Conservation (phyloP, 1,284 basidiomycete species). For the Cryptococcus floricola region DNA sequence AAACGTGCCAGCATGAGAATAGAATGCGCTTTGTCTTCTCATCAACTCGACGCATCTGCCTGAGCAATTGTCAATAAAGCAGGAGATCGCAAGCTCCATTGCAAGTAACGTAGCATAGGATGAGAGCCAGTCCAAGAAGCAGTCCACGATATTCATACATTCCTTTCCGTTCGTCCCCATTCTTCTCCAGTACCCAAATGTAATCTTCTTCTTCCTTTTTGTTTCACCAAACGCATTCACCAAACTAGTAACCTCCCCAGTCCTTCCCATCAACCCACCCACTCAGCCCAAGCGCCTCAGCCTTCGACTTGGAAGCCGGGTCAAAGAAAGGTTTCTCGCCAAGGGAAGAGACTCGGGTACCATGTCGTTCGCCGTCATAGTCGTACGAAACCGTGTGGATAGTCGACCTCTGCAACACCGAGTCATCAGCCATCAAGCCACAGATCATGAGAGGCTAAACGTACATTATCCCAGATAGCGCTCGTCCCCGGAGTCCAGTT, state of each 20-base stretch:
- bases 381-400: slow-evolving; percentile 40
- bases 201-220: too few species aligned
- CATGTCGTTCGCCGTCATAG: slow-evolving; percentile 15
- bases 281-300: slow-evolving; percentile 18
- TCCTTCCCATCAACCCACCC: slow-evolving; percentile 18
- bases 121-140: too few species aligned
- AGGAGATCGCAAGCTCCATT: too few species aligned
- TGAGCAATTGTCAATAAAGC: too few species aligned
- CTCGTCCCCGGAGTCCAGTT: slow-evolving; percentile 43
- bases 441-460: neutral
- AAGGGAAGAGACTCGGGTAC: slow-evolving; percentile 35
- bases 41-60: too few species aligned
- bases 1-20: too few species aligned
- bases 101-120: too few species aligned
- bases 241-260: neutral
- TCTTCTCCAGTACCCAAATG: too few species aligned
- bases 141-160: too few species aligned
- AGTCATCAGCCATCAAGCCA: neutral
- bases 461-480: slow-evolving; percentile 41
- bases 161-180: too few species aligned
- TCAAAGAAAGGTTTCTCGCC: slow-evolving; percentile 40
- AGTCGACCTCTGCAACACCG: neutral
- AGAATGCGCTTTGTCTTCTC: too few species aligned
- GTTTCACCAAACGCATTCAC: too few species aligned
- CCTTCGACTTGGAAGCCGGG: slow-evolving; percentile 21